Evolutionary conservation across 2,329 filamentous ascomycete species (phyloP).

Genomic region (Curvularia lunata): DNA sequence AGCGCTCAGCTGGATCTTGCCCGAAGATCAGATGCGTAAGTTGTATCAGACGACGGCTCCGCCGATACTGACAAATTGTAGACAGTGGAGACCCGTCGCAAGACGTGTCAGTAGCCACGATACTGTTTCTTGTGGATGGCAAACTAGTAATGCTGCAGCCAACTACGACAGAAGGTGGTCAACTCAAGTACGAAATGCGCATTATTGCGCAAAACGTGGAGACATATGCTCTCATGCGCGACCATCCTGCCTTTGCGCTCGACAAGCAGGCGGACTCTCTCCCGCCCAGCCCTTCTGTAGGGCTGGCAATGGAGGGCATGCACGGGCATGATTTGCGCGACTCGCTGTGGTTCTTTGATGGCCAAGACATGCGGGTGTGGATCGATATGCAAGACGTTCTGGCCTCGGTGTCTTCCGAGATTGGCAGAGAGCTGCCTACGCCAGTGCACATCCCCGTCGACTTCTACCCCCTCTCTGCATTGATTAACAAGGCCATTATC

Average conservation of each 20-base stretch:
- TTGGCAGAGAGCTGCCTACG: constrained; percentile 72
- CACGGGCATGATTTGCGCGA: constrained; percentile 71
- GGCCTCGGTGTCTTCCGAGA: constrained; percentile 69
- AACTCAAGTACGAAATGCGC: constrained; percentile 97
- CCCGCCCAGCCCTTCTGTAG: constrained; percentile 58
- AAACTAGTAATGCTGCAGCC: constrained; percentile 93
- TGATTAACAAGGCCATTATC: constrained; percentile 88
- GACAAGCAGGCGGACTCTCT: constrained; percentile 56
- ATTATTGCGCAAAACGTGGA: constrained; percentile 96
- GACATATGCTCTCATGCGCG: constrained; percentile 90
- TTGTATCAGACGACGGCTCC: constrained; percentile 11
- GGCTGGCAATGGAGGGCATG: constrained; percentile 53
- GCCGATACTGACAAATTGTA: constrained; percentile 35
- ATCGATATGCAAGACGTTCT: constrained; percentile 85
- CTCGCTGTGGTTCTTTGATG: constrained; percentile 95
- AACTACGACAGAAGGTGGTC: constrained; percentile 78
- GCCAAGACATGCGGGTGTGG: constrained; percentile 85
- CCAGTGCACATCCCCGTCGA: constrained; percentile 84
- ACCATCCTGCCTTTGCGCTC: constrained; percentile 67
- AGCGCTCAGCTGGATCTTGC: constrained; percentile 93
- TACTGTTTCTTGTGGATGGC: constrained; percentile 95
- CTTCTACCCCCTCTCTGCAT: constrained; percentile 89
- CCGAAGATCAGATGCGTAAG: constrained; percentile 81
- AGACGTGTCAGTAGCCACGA: constrained; percentile 90
- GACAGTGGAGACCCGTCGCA: constrained; percentile 91